Base-by-base conservation (phyloP, 78 protist genomes). In the Chrysochromulina parva region DNA sequence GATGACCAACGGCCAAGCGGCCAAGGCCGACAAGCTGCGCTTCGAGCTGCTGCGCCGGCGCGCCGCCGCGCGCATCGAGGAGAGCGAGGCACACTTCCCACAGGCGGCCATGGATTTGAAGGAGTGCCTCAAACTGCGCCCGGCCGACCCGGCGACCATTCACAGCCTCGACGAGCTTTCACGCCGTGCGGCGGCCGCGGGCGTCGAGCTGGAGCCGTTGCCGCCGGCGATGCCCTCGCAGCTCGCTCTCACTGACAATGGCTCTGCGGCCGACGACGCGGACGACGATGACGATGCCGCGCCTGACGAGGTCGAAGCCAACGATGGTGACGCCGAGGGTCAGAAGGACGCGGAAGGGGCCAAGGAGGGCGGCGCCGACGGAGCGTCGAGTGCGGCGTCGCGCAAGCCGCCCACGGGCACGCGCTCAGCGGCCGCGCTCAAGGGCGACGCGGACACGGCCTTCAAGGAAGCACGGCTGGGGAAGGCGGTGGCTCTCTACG, bases 181-280 rank as follows among this genome's bases (percentile, higher is more conserved):
- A 11, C 78, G 78, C 78, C 78, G 78, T 50, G 78, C 78, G 13
- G 78, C 17, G 10, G 78, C 78, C 26, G 78, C 28, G 78, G 78
- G 78, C 14, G 78, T 69, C 78, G 78, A 69, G 4, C 78, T 69
- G 52, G 48, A 69, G 78, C 78, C 78, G 16, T 69, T 69, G 50
- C 78, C 78, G 54, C 78, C 48, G 5, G 38, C 78, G 3, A 28
- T 17, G 16, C 78, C 78, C 17, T 13, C 38, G 62, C 24, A 58
- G 62, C 62, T 13, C 62, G 38, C 38, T 38, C 38, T 38, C 38
- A 38, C 38, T 38, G 38, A 38, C 38, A 38, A 38, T 38, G 38
- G 38, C 38, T 38, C 38, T 38, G 13, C 24, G 13, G 62, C 62
- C 24, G 62, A 58, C 62, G 62, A 58, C 24, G 13, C 7, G 62